These are phyloP conservation scores for Leccinum ochraceum DNA, from an alignment of 768 basidiomycete species.

Conservation along the genomic window DNA sequence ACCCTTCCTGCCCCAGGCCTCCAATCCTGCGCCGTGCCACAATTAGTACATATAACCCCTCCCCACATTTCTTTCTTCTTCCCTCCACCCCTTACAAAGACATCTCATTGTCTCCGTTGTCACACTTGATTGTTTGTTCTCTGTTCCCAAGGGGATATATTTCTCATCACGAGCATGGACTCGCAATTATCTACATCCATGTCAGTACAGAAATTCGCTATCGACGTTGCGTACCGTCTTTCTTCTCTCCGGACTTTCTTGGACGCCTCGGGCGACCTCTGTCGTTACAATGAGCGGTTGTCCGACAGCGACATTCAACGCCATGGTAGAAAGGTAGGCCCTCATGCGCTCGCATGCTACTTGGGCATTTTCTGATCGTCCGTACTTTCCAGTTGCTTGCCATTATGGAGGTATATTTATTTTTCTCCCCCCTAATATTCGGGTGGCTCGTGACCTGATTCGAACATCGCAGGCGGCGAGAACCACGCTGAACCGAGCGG, in stretches of 20 bases:
- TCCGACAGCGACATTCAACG: slow-evolving; percentile 23
- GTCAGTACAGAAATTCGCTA: slow-evolving; percentile 28
- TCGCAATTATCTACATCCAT: slow-evolving; percentile 15
- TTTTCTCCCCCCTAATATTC: slow-evolving; percentile 2
- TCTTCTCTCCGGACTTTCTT: slow-evolving; percentile 33
- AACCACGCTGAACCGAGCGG: slow-evolving; percentile 44
- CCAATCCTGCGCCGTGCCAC: slow-evolving; percentile 28
- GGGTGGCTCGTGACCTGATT: neutral
- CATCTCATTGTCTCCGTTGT: slow-evolving; percentile 6
- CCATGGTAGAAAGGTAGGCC: slow-evolving; percentile 30
- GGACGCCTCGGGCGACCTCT: slow-evolving; percentile 30
- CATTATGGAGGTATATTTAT: slow-evolving; percentile 49
- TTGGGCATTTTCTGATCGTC: slow-evolving; percentile 7
- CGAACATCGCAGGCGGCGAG: slow-evolving; percentile 42
- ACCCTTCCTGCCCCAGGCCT: slow-evolving; percentile 15
- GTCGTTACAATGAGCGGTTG: slow-evolving; percentile 18
- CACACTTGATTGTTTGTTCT: slow-evolving; percentile 15
- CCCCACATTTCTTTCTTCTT: slow-evolving; percentile 7
- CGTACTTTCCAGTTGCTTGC: slow-evolving; percentile 43
- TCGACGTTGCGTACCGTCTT: slow-evolving; percentile 32
- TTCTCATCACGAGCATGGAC: slow-evolving; percentile 17
- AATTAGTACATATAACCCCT: slow-evolving; percentile 28
- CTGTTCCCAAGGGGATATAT: slow-evolving; percentile 20
- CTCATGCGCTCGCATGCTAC: neutral
- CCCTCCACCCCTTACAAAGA: neutral